Conservation (phyloP, 2,329 filamentous ascomycete species). For the Orbilia oligospora region DNA sequence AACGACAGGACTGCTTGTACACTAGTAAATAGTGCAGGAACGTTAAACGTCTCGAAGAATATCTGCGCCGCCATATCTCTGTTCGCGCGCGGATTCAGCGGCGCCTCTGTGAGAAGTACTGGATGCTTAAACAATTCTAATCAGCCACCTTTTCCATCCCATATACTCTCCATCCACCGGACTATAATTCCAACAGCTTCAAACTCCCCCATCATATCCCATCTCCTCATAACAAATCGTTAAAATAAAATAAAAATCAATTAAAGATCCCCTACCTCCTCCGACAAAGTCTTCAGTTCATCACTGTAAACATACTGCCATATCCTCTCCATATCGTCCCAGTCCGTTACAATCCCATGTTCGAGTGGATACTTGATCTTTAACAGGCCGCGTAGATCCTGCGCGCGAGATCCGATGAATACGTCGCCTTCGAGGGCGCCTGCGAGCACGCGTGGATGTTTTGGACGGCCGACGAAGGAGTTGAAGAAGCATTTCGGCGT, state of each 20-base stretch:
- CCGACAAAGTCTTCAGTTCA: slow-evolving; percentile 94
- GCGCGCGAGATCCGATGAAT: slow-evolving; percentile 93
- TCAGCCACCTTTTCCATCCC: slow-evolving; percentile 47
- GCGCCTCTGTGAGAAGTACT: slow-evolving; percentile 94
- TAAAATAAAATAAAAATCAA: slow-evolving; percentile 4
- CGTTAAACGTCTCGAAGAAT: slow-evolving; percentile 98
- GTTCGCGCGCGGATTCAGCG: slow-evolving; percentile 93
- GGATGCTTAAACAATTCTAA: slow-evolving; percentile 77
- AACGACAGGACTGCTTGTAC: slow-evolving; percentile 97
- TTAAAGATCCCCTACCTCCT: slow-evolving; percentile 77
- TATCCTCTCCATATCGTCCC: slow-evolving; percentile 99
- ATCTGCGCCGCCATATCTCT: slow-evolving; percentile 97
- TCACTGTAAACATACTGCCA: slow-evolving; percentile 98
- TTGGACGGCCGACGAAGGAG: slow-evolving; percentile 95
- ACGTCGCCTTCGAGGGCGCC: slow-evolving; percentile 96
- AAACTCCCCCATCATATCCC: neutral
- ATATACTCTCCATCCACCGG: slow-evolving; percentile 37
- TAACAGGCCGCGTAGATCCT: slow-evolving; percentile 89
- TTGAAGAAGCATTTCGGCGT: slow-evolving; percentile 97
- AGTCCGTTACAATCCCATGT: slow-evolving; percentile 98
- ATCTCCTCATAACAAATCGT: neutral
- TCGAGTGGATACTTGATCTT: slow-evolving; percentile 97
- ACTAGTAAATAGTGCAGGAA: slow-evolving; percentile 94
- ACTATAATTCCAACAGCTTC: slow-evolving; percentile 6
- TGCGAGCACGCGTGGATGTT: slow-evolving; percentile 94